Evolutionary conservation across 768 basidiomycete species (phyloP), one percentile per base, ranked within the genome.

Genomic region (Boletellus ananas): DNA sequence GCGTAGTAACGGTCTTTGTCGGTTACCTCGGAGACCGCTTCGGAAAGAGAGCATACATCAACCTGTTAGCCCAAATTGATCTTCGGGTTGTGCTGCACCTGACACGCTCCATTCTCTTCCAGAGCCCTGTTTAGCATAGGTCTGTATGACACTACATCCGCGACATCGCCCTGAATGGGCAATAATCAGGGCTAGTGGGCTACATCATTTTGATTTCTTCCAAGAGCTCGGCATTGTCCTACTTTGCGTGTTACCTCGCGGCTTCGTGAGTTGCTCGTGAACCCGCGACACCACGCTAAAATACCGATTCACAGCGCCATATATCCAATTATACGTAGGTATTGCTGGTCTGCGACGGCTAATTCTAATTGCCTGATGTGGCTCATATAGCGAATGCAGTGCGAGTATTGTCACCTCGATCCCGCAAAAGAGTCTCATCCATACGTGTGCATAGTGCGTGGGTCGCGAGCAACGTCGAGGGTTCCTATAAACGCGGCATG

Each of bases 391-490:
- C 76, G 27, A 78, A 77, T 55, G 77, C 78, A 18, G 76, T 80
- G 79, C 80, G 60, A 64, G 74, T 62, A 4, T 25, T 38, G 34
- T 31, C 17, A 10, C 6, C 21, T 62, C 57, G 54, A 43, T 52
- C 58, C 45, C 25, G 25, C 31, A 35, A 17, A 33, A 7, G 13
- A 27, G 11, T 29, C 29, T 34, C 16, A 16, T 34, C 25, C 12
- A 50, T 27, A 25, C 25, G 11, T 42, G 17, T 64, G 55, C 50
- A 40, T 40, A 80, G 83, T 5, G 82, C 85, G 27, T 90, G 85
- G 85, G 78, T 85, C 16, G 81, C 82, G 16, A 77, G 82, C 46
- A 88, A 87, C 51, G 74, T 82, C 35, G 87, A 89, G 61, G 85
- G 87, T 0, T 74, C 83, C 3, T 88, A 86, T 62, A 88, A 88